A percentile compares a stretch with the other conserved stretches of the same genome.
These are phyloP conservation scores for Massospora cicadina DNA, from an alignment of 371 early-diverging fungal genomes.

Conservation along the genomic window DNA sequence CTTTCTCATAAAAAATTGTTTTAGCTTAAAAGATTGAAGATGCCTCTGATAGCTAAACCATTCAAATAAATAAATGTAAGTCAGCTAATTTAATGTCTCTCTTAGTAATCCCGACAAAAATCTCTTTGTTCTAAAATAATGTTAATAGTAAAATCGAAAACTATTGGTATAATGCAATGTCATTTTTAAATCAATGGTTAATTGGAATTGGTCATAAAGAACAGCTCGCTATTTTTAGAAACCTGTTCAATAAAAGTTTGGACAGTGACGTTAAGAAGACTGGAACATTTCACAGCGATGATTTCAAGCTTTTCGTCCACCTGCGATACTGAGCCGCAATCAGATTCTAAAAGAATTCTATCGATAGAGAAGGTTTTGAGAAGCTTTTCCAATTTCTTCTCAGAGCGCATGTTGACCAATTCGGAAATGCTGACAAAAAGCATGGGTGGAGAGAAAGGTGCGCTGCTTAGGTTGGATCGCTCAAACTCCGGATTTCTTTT, in stretches of 20 bases:
- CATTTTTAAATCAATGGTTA: too few relatives aligned
- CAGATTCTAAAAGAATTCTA: background rate
- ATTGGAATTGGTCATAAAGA: too few relatives aligned
- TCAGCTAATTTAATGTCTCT: too few relatives aligned
- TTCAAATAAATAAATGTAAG: too few relatives aligned
- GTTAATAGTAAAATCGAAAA: too few relatives aligned
- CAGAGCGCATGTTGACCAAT: background rate
- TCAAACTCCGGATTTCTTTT: background rate
- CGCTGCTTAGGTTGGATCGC: background rate
- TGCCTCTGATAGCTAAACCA: too few relatives aligned
- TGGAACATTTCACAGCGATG: background rate
- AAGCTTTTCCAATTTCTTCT: conserved; percentile 2
- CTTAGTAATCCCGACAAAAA: too few relatives aligned
- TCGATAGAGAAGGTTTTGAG: background rate
- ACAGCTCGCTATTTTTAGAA: background rate
- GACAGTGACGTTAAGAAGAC: background rate
- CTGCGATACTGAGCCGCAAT: background rate
- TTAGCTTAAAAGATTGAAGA: too few relatives aligned
- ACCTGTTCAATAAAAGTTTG: background rate
- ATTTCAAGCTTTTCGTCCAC: background rate
- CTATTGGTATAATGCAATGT: too few relatives aligned
- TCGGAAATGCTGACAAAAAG: background rate
- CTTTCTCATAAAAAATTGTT: too few relatives aligned
- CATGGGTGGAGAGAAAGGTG: background rate
- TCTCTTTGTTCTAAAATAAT: too few relatives aligned